Conservation (phyloP, 805 yeast species). For the Wickerhamomyces subpelliculosus region DNA sequence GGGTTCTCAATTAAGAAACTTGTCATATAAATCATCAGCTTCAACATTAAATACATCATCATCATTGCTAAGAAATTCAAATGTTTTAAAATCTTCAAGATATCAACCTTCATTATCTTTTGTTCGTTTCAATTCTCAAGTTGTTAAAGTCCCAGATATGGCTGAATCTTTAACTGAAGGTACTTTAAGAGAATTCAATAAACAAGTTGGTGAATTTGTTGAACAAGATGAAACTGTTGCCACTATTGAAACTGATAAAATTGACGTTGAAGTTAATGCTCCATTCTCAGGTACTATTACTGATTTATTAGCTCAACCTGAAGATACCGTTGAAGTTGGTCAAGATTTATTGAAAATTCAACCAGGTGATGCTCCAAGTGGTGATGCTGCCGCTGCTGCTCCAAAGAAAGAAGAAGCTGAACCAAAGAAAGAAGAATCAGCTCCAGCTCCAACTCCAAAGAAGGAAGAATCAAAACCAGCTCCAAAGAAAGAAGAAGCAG, state of each 20-base stretch:
- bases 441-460: constrained; percentile 13
- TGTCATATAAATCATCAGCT: background rate
- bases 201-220: constrained; percentile 83
- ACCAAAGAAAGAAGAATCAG: constrained; percentile 22
- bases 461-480: constrained; percentile 17
- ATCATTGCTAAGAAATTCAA: background rate
- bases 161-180: constrained; percentile 99
- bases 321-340: constrained; percentile 93
- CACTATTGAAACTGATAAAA: constrained; percentile 96
- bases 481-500: constrained; percentile 13
- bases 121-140: constrained; percentile 31
- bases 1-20: background rate
- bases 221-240: constrained; percentile 86
- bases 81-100: no score
- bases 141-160: constrained; percentile 94
- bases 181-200: constrained; percentile 64
- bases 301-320: constrained; percentile 75
- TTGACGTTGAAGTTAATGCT: constrained; percentile 94
- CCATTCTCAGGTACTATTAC: constrained; percentile 87
- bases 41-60: background rate
- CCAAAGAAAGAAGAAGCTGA: constrained; percentile 13
- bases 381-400: constrained; percentile 33
- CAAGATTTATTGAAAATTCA: constrained; percentile 87
- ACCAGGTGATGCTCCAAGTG: constrained; percentile 64
- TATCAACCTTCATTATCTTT: constrained; percentile 9